Evolutionary conservation across 2,329 filamentous ascomycete genomes (phyloP), one percentile per base, ranked within the genome.

Genomic region (Karstenula rhodostoma): DNA sequence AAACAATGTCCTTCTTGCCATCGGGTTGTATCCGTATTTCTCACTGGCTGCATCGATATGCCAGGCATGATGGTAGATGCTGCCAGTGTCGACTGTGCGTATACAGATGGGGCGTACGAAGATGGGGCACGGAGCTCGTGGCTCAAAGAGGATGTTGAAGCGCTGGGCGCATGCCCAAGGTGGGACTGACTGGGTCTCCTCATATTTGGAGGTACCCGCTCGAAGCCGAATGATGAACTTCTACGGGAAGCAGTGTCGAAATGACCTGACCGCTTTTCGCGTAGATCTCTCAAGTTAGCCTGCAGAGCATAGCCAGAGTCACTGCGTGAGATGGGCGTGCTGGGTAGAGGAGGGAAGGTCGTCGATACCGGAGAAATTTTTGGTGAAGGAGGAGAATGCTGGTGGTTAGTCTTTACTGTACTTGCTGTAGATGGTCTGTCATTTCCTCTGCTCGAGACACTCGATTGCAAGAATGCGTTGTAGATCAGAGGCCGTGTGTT

Each of bases 211-310:
- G 85, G 85, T 67, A 89, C 85, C 75, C 88, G 89, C 67, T 92
- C 92, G 73, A 94, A 84, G 32, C 90, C 92, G 78, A 97, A 96
- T 77, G 94, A 96, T n/a, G 94, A 96, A 80, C 94, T 97, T 66
- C 94, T 88, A 61, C 94, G 87, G n/a, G 90, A 90, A 66, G 83
- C 79, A 58, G 90, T 87, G 71, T 95, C 91, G 68, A 98, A 97
- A 75, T 97, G 93, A 1, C 92, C 94, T 3, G 95, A 98, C 54
- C 94, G 88, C 82, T 98, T 99, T 79, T 98, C 95, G 33, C 93
- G 89, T 59, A 99, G 82, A 4, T 92, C 95, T 33, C 93, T 89
- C 59, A 99, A 82, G 4, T 92, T 96, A 19, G 91, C 88, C 64
- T 94, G 90, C 58, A 97, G 82, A 37, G 92, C 91, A 77, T 95